These are phyloP conservation scores for Chaetomium olivaceum DNA, from an alignment of 2,329 filamentous ascomycete genomes.

Conservation along the genomic window DNA sequence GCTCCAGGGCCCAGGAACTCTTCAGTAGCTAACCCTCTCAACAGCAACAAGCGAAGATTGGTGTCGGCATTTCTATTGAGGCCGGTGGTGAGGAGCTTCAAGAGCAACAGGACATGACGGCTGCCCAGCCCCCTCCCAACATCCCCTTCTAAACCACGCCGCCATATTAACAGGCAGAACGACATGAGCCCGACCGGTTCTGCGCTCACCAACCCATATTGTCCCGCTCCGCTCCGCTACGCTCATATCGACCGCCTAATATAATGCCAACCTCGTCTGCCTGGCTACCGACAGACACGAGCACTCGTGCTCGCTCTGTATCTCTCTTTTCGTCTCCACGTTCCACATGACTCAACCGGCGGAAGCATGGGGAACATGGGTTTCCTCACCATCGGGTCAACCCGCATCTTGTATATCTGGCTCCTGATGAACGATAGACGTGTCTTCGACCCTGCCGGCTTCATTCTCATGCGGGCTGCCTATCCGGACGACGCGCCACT, in stretches of 20 bases:
- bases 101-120: constrained; percentile 58
- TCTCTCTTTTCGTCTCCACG: constrained; percentile 15
- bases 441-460: constrained; percentile 5
- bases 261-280: constrained; percentile 22
- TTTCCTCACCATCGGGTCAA: constrained; percentile 11
- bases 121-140: constrained; percentile 53
- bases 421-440: constrained; percentile 25
- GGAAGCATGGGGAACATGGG: constrained; percentile 14
- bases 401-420: constrained; percentile 29
- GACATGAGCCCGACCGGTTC: constrained; percentile 10
- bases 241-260: constrained; percentile 23
- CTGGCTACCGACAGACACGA: constrained; percentile 10
- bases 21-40: constrained; percentile 35
- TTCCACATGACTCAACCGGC: constrained; percentile 13
- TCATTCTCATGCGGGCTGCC: background rate
- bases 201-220: constrained; percentile 4
- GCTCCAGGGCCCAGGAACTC: background rate
- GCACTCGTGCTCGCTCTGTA: background rate
- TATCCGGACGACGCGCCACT: background rate
- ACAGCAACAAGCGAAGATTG: constrained; percentile 92
- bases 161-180: constrained; percentile 9
- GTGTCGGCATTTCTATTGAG: constrained; percentile 90
- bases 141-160: constrained; percentile 62
- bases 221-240: constrained; percentile 25
- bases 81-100: constrained; percentile 81